These are phyloP conservation scores for Venturia carpophila DNA, from an alignment of 2,329 filamentous ascomycete genomes.

Conservation along the genomic window DNA sequence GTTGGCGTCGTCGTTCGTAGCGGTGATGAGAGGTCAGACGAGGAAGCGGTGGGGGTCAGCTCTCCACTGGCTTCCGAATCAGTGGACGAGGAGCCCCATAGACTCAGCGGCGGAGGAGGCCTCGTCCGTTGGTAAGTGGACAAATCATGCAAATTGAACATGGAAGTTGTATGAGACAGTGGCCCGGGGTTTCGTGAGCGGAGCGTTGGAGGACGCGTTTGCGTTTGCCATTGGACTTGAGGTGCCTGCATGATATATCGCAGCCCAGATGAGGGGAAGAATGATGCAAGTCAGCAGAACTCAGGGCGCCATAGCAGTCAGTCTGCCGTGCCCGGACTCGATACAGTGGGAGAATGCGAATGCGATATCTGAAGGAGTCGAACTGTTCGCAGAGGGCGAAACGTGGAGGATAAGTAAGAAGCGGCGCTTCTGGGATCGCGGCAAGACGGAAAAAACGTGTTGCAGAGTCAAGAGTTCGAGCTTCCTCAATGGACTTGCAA, in stretches of 20 bases:
- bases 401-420: background rate
- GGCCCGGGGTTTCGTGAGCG: background rate
- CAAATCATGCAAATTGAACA: slow-evolving; percentile 35
- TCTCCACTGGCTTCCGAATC: slow-evolving; percentile 22
- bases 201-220: slow-evolving; percentile 8
- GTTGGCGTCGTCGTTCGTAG: slow-evolving; percentile 15
- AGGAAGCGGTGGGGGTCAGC: slow-evolving; percentile 16
- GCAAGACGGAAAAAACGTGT: background rate
- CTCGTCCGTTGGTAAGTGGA: slow-evolving; percentile 16
- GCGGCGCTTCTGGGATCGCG: background rate
- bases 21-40: slow-evolving; percentile 13
- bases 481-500: slow-evolving; percentile 7
- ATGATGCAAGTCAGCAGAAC: background rate
- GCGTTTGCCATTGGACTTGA: slow-evolving; percentile 9
- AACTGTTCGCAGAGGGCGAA: background rate
- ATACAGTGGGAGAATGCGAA: background rate
- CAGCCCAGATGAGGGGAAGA: slow-evolving; percentile 7
- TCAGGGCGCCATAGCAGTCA: slow-evolving; percentile 12
- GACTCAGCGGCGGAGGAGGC: slow-evolving; percentile 27
- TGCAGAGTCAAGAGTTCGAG: background rate
- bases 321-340: background rate
- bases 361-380: background rate
- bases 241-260: slow-evolving; percentile 10
- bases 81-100: slow-evolving; percentile 34
- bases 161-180: slow-evolving; percentile 33